Conservation (phyloP, 2,329 filamentous ascomycete genomes). For the Cladosporium cucumerinum region DNA sequence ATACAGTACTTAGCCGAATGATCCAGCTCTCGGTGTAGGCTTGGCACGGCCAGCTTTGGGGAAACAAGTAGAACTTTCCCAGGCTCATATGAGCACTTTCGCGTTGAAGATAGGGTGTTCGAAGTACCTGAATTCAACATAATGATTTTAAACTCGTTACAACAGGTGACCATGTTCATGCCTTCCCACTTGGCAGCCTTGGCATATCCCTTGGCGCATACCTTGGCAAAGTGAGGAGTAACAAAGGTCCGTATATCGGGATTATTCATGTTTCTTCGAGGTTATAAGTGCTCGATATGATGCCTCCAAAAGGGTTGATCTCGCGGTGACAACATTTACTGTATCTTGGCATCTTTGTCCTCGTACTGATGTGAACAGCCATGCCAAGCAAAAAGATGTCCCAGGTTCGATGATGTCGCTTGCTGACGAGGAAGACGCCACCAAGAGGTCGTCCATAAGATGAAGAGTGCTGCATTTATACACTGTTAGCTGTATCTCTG, state of each 20-base stretch:
- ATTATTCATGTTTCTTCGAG: not conserved
- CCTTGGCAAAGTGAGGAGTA: conserved; percentile 1
- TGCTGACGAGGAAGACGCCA: not conserved
- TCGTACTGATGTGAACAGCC: not conserved
- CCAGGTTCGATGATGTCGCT: not conserved
- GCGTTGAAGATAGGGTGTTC: not conserved
- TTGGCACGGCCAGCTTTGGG: not conserved
- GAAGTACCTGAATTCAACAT: not conserved
- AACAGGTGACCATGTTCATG: not conserved
- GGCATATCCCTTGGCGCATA: conserved; percentile 10
- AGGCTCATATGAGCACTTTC: not conserved
- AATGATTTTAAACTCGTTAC: not conserved
- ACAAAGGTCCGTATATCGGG: not conserved
- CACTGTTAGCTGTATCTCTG: too few relatives aligned
- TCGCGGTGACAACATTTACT: not conserved
- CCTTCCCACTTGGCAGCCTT: conserved; percentile 13
- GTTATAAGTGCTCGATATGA: not conserved
- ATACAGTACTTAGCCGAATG: not conserved
- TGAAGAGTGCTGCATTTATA: too few relatives aligned
- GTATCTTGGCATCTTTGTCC: not conserved
- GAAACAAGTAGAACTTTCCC: not conserved
- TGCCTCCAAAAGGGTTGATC: too few relatives aligned
- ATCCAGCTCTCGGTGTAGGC: not conserved
- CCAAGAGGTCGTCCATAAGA: too few relatives aligned
- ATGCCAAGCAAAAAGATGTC: not conserved